Percentiles rank a stretch among this genome's conserved stretches.
These are phyloP conservation scores for Dalbergia oliveri DNA, from an alignment of 306 rosid species.

Conservation along the genomic window DNA sequence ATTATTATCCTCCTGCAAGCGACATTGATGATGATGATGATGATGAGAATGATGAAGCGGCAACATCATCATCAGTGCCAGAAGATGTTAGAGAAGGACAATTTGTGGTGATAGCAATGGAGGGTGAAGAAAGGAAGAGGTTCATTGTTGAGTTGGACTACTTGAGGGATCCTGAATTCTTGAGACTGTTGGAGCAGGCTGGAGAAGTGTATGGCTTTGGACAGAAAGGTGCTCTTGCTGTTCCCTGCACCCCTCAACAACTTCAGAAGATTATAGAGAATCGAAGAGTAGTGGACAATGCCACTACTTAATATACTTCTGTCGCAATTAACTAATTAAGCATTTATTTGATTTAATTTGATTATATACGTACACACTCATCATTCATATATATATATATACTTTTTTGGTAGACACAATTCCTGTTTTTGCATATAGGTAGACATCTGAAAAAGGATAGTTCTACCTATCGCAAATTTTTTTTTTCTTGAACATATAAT, in stretches of 20 bases:
- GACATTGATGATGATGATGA: conserved; percentile 42
- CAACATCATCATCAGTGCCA: conserved; percentile 29
- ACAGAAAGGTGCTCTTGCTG: conserved; percentile 73
- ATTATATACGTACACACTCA: not conserved
- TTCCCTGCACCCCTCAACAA: conserved; percentile 71
- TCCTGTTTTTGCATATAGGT: conserved; percentile 11
- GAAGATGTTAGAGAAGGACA: conserved; percentile 67
- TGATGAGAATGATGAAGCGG: not conserved
- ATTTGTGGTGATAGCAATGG: conserved; percentile 70
- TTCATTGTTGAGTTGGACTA: conserved; percentile 65
- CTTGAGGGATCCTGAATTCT: conserved; percentile 62
- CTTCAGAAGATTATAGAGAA: conserved; percentile 62
- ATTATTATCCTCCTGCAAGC: not conserved
- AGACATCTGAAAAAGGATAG: not conserved
- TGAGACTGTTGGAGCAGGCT: conserved; percentile 66
- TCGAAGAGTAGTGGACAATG: conserved; percentile 18
- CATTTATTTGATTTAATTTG: not conserved
- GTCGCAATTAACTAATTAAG: not conserved
- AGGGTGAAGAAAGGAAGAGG: conserved; percentile 69
- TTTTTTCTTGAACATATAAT: not conserved
- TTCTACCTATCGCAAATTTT: not conserved
- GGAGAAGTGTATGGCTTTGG: conserved; percentile 71
- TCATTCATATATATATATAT: not conserved
- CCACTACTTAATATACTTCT: not conserved
- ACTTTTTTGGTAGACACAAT: not conserved